phyloP scores from a whole-genome alignment of 306 rosid genomes.

The Ochetophila trinervis region DNA sequence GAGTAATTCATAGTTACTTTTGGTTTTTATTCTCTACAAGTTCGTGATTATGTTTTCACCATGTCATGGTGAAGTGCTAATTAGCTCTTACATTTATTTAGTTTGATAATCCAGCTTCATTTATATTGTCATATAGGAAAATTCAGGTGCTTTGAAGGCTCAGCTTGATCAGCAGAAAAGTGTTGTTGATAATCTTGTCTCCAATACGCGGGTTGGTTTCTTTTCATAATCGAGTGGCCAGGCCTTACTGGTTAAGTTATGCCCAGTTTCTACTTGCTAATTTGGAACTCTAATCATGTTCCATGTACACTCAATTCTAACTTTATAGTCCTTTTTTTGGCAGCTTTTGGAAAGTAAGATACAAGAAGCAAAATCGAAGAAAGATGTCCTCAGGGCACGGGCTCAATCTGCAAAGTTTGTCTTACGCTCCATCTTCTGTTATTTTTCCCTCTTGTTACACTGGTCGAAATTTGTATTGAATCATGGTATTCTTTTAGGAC shows the following conservation, averaged over 20 bases:
- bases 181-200: slow-evolving; percentile 88
- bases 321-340: slow-evolving; percentile 8
- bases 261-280: not conserved
- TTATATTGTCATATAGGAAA: slow-evolving; percentile 53
- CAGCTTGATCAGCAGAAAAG: slow-evolving; percentile 95
- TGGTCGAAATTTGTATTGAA: not conserved
- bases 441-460: slow-evolving; percentile 3
- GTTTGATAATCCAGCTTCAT: not conserved
- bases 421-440: slow-evolving; percentile 17
- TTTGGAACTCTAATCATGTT: not conserved
- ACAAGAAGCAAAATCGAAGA: slow-evolving; percentile 86
- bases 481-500: slow-evolving; percentile 48
- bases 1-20: no score
- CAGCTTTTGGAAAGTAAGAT: slow-evolving; percentile 93
- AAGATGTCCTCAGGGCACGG: slow-evolving; percentile 88
- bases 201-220: slow-evolving; percentile 70
- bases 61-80: no score
- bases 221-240: not conserved
- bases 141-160: slow-evolving; percentile 71
- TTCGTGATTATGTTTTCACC: no score
- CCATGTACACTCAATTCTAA: not conserved
- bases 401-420: slow-evolving; percentile 93
- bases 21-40: no score
- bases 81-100: not conserved
- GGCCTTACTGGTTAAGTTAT: not conserved